phyloP scores from a whole-genome alignment of 2,329 filamentous ascomycete species.

The Cytospora paraplurivora region DNA sequence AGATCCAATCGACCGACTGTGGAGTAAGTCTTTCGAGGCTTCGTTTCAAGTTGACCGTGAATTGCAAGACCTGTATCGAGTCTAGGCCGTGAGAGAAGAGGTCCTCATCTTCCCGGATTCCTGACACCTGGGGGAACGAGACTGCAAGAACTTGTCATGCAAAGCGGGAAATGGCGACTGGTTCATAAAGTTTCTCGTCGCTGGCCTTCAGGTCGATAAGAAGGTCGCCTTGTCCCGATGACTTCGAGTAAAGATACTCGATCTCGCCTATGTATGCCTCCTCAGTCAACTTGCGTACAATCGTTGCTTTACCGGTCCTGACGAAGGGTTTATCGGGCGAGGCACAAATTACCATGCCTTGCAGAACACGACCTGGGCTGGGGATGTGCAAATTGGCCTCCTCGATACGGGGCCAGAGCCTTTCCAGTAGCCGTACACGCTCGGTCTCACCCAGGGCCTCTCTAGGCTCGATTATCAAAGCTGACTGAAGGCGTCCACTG shows the following conservation, averaged over 20 bases:
- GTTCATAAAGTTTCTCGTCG: neutral
- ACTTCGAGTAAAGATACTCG: conserved; percentile 27
- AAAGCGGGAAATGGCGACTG: neutral
- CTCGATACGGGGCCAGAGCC: conserved; percentile 15
- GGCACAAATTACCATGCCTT: conserved; percentile 29
- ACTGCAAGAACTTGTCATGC: neutral
- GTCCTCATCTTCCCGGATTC: conserved; percentile 24
- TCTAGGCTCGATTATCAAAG: conserved; percentile 41
- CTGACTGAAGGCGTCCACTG: conserved; percentile 39
- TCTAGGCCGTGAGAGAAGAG: conserved; percentile 30
- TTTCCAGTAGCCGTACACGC: conserved; percentile 20
- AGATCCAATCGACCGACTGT: neutral
- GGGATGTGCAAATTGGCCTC: conserved; percentile 29
- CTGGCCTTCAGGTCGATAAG: neutral
- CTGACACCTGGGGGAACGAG: neutral
- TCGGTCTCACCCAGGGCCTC: conserved; percentile 12
- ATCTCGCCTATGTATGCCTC: conserved; percentile 30
- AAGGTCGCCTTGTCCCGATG: neutral
- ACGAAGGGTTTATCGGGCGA: conserved; percentile 30
- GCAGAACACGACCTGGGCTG: conserved; percentile 31
- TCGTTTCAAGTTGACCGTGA: conserved; percentile 15
- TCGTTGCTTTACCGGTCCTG: conserved; percentile 32
- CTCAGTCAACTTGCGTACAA: conserved; percentile 32
- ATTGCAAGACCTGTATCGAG: conserved; percentile 28
- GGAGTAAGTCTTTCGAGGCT: conserved; percentile 23